Evolutionary conservation across 345 rosid species (phyloP).

Genomic region (Lepidium aucheri): DNA sequence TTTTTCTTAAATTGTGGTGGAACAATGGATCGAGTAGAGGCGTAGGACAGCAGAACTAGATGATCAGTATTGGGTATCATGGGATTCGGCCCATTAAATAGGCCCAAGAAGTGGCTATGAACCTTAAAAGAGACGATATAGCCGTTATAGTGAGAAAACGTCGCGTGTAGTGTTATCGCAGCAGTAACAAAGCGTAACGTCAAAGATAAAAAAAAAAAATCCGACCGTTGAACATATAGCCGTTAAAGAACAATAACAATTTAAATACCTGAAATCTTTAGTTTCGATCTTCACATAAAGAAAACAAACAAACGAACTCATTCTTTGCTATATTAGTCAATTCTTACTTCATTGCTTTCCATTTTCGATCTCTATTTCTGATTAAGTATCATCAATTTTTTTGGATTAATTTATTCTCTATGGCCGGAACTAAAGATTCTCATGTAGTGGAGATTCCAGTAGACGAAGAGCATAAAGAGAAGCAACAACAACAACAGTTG

Average conservation of each 20-base stretch:
- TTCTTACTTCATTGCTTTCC: slow-evolving; percentile 14
- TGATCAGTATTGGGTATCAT: no score
- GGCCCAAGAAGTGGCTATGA: slow-evolving; percentile 1
- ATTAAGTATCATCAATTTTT: not conserved
- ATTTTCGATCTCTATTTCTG: slow-evolving; percentile 7
- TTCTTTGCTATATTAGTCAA: slow-evolving; percentile 11
- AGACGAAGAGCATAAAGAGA: slow-evolving; percentile 63
- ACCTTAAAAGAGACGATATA: not conserved
- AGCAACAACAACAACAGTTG: slow-evolving; percentile 26
- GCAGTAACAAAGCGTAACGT: not conserved
- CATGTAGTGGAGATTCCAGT: slow-evolving; percentile 83
- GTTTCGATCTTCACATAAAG: not conserved
- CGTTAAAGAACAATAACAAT: slow-evolving; percentile 29
- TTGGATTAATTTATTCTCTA: not conserved
- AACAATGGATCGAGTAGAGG: no score
- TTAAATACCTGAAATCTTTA: slow-evolving; percentile 30
- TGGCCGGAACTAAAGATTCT: slow-evolving; percentile 55
- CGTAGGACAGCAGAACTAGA: no score
- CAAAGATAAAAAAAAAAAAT: slow-evolving; percentile 11
- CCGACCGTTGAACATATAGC: slow-evolving; percentile 52
- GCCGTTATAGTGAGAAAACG: slow-evolving; percentile 19
- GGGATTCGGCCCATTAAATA: not conserved
- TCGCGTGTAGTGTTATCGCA: not conserved
- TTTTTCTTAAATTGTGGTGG: no score
- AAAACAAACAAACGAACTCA: not conserved